Evolutionary conservation across 2,329 filamentous ascomycete species (phyloP).

Genomic region (Chaetomiaceae sp.): DNA sequence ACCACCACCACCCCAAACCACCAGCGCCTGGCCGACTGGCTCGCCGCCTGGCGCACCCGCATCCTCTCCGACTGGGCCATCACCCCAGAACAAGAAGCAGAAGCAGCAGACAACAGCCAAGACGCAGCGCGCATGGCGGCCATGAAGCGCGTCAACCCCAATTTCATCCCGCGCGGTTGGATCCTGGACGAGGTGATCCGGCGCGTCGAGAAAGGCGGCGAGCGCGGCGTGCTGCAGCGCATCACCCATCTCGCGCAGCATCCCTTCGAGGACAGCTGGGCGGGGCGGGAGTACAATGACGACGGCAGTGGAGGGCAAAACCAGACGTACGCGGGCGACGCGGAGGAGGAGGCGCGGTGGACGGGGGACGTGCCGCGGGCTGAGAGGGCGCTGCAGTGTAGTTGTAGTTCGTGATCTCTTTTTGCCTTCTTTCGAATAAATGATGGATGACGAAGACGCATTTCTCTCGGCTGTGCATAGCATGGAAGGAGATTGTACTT

Average conservation of each 20-base stretch:
- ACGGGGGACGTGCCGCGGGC: constrained; percentile 76
- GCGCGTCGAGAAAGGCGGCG: constrained; percentile 75
- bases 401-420: constrained; percentile 80
- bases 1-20: constrained; percentile 60
- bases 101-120: constrained; percentile 39
- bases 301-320: too few species aligned
- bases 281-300: constrained; percentile 40
- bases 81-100: constrained; percentile 21
- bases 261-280: constrained; percentile 79
- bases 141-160: constrained; percentile 88
- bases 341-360: constrained; percentile 73
- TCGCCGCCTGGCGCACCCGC: constrained; percentile 68
- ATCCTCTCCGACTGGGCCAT: constrained; percentile 60
- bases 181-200: constrained; percentile 89
- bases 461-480: not conserved
- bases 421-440: too few species aligned
- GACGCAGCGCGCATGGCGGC: constrained; percentile 54
- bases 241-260: constrained; percentile 78
- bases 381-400: constrained; percentile 83
- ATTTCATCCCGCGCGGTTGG: constrained; percentile 87
- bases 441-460: too few species aligned
- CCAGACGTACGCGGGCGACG: constrained; percentile 48
- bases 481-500: not conserved
- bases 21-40: constrained; percentile 67
- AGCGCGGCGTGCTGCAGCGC: constrained; percentile 69